Conservation (phyloP, 2,329 filamentous ascomycete species). For the Colletotrichum chlorophyti region DNA sequence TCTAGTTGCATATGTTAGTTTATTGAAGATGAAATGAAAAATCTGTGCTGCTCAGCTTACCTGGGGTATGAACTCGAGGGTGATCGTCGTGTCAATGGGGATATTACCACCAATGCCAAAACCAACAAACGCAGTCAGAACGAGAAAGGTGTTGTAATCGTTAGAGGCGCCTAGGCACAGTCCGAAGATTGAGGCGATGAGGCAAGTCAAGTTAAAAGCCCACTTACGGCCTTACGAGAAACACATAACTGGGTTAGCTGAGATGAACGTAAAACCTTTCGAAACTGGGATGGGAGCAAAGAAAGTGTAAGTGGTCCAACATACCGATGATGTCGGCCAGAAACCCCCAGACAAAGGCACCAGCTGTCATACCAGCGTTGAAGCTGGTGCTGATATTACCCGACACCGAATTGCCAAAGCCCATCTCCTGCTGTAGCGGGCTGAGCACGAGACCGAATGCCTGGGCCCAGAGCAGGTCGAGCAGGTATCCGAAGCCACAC, state of each 20-base stretch:
- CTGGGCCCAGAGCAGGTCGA: constrained; percentile 65
- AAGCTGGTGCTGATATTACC: constrained; percentile 62
- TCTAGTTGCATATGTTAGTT: constrained; percentile 26
- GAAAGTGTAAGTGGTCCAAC: background rate
- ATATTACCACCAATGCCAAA: constrained; percentile 62
- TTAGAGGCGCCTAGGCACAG: constrained; percentile 56
- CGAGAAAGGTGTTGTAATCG: constrained; percentile 56
- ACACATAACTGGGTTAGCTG: background rate
- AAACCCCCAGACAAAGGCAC: constrained; percentile 62
- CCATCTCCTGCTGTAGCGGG: constrained; percentile 62
- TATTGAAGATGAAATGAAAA: too few relatives aligned
- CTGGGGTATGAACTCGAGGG: constrained; percentile 61
- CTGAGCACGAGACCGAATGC: constrained; percentile 61
- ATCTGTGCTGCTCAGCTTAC: constrained; percentile 31
- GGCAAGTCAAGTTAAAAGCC: constrained; percentile 64
- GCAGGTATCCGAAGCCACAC: constrained; percentile 61
- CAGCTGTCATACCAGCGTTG: constrained; percentile 59
- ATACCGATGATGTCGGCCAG: constrained; percentile 56
- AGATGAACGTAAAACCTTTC: background rate
- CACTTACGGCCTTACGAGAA: constrained; percentile 49
- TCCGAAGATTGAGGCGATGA: constrained; percentile 61
- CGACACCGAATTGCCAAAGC: constrained; percentile 47
- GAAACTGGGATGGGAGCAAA: too few relatives aligned
- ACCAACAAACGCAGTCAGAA: constrained; percentile 60
- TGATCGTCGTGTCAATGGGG: constrained; percentile 62